phyloP scores from a whole-genome alignment of 768 basidiomycete genomes.

The Fistulinella prunicolor region DNA sequence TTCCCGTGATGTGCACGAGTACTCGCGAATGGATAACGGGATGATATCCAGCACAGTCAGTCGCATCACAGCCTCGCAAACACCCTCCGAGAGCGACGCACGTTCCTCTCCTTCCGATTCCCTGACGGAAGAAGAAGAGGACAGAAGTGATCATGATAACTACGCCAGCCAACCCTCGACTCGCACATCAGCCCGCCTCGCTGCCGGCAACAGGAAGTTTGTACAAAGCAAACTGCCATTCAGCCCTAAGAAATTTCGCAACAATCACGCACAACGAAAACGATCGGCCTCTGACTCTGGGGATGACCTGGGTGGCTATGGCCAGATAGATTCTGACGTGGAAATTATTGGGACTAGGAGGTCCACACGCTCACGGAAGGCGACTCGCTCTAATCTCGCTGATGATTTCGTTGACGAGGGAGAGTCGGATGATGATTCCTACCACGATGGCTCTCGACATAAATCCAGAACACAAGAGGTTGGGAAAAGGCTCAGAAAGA shows the following conservation, averaged over 20 bases:
- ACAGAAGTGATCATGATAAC: slow-evolving; percentile 14
- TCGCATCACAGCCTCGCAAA: background rate
- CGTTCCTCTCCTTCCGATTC: slow-evolving; percentile 8
- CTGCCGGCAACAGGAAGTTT: slow-evolving; percentile 1
- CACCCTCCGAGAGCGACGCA: slow-evolving; percentile 10
- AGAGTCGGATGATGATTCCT: slow-evolving; percentile 34
- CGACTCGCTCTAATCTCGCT: slow-evolving; percentile 35
- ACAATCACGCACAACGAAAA: slow-evolving; percentile 28
- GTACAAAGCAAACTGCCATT: slow-evolving; percentile 49
- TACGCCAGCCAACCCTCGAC: background rate
- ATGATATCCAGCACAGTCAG: slow-evolving; percentile 29
- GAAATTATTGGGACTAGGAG: slow-evolving; percentile 35
- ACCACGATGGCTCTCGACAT: slow-evolving; percentile 28
- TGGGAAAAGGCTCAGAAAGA: slow-evolving; percentile 23
- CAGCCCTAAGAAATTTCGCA: slow-evolving; percentile 62
- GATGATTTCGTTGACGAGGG: slow-evolving; percentile 25
- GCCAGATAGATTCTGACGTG: slow-evolving; percentile 29
- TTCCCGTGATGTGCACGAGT: slow-evolving; percentile 50
- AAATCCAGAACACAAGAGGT: slow-evolving; percentile 3
- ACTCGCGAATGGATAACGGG: slow-evolving; percentile 48
- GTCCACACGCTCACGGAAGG: slow-evolving; percentile 47
- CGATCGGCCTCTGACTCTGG: slow-evolving; percentile 34
- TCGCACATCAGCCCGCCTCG: slow-evolving; percentile 21
- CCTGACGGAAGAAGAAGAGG: slow-evolving; percentile 30
- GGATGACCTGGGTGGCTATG: slow-evolving; percentile 39